Percentiles rank a stretch among this genome's conserved stretches.
These are phyloP conservation scores for Daedalea quercina DNA, from an alignment of 768 basidiomycete species.

Conservation along the genomic window DNA sequence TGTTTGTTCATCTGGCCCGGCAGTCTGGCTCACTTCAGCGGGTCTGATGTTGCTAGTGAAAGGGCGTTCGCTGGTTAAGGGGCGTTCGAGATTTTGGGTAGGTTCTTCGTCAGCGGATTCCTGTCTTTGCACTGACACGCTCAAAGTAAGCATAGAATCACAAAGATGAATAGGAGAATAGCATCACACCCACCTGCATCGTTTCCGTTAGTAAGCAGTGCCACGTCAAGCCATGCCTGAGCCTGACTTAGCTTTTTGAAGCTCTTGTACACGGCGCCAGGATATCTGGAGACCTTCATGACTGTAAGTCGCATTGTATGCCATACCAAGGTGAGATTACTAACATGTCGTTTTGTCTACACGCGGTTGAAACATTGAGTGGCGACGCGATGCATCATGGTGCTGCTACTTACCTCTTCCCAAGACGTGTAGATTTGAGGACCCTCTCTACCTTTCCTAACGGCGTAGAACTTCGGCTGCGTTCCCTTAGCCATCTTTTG, in stretches of 20 bases:
- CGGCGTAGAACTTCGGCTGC: conserved; percentile 50
- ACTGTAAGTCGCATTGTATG: too few relatives aligned
- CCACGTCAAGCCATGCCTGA: conserved; percentile 41
- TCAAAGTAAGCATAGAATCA: too few relatives aligned
- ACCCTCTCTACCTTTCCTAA: conserved; percentile 49
- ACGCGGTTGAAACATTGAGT: not conserved
- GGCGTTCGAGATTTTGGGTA: too few relatives aligned
- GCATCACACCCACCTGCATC: not conserved
- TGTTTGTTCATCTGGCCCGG: too few relatives aligned
- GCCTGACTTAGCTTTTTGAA: conserved; percentile 41
- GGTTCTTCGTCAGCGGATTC: too few relatives aligned
- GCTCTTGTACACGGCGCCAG: conserved; percentile 45
- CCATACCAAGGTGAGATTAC: not conserved
- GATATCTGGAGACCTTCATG: conserved; percentile 44
- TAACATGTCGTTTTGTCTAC: conserved; percentile 44
- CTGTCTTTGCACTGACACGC: too few relatives aligned
- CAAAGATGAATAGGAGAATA: too few relatives aligned
- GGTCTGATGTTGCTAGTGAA: too few relatives aligned
- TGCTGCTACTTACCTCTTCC: conserved; percentile 40
- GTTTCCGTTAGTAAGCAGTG: not conserved
- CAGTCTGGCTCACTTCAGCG: too few relatives aligned
- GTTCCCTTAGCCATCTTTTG: not conserved
- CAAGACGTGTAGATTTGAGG: conserved; percentile 51
- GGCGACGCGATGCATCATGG: not conserved
- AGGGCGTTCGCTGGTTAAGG: too few relatives aligned